Percentiles rank a stretch among this genome's conserved stretches.
Conservation (phyloP, 202 grass and related monocot genomes). For the Setaria italica region DNA sequence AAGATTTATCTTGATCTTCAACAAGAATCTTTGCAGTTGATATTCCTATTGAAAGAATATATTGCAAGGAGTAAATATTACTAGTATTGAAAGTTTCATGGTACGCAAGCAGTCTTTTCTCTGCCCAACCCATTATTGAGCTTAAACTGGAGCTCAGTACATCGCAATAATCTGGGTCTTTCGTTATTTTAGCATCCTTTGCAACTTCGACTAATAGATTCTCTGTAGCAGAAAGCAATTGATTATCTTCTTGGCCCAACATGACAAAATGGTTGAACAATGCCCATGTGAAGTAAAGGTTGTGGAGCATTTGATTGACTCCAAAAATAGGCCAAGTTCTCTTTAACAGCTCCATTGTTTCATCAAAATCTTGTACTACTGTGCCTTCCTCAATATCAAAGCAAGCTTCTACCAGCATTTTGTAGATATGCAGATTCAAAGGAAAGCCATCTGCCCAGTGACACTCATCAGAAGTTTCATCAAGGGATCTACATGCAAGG, state of each 20-base stretch:
- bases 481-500: slow-evolving; percentile 65
- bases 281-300: slow-evolving; percentile 88
- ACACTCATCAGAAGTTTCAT: slow-evolving; percentile 64
- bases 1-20: slow-evolving; percentile 66
- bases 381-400: slow-evolving; percentile 72
- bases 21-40: slow-evolving; percentile 64
- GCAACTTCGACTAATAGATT: slow-evolving; percentile 74
- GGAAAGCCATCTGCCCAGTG: slow-evolving; percentile 97
- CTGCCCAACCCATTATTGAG: slow-evolving; percentile 82
- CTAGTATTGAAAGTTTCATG: slow-evolving; percentile 74
- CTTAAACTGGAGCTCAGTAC: slow-evolving; percentile 74
- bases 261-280: slow-evolving; percentile 71
- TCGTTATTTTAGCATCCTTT: slow-evolving; percentile 75
- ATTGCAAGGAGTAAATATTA: slow-evolving; percentile 79
- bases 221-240: slow-evolving; percentile 71
- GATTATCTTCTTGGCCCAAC: slow-evolving; percentile 57
- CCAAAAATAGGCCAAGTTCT: slow-evolving; percentile 91
- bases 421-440: slow-evolving; percentile 87
- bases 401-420: slow-evolving; percentile 86
- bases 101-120: slow-evolving; percentile 80
- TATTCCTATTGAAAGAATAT: slow-evolving; percentile 72
- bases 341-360: slow-evolving; percentile 71
- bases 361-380: slow-evolving; percentile 79
- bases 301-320: slow-evolving; percentile 78
- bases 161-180: slow-evolving; percentile 89